phyloP scores from a whole-genome alignment of 495 filamentous ascomycete genomes.

The Lasiosphaeria hispida region DNA sequence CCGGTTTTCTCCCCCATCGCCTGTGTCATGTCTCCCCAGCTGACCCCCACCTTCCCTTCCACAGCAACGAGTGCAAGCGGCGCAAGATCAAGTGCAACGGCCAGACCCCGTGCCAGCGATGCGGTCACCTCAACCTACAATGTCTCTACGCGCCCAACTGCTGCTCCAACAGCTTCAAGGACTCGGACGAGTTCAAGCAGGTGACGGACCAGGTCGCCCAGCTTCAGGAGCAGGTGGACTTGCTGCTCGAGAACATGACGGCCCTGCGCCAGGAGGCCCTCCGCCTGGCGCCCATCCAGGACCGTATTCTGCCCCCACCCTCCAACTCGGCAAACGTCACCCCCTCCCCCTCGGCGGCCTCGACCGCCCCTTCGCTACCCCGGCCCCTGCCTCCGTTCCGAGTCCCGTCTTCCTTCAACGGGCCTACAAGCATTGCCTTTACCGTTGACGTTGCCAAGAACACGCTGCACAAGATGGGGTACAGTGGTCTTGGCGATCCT shows the following conservation, averaged over 20 bases:
- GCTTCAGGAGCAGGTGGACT: slow-evolving; percentile 83
- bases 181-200: slow-evolving; percentile 80
- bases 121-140: slow-evolving; percentile 74
- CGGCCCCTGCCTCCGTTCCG: slow-evolving; percentile 28
- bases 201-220: slow-evolving; percentile 70
- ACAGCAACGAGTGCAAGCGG: slow-evolving; percentile 81
- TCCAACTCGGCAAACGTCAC: slow-evolving; percentile 30
- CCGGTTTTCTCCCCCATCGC: background rate
- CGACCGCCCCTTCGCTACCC: slow-evolving; percentile 29
- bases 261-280: slow-evolving; percentile 53
- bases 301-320: slow-evolving; percentile 34
- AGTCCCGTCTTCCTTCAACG: slow-evolving; percentile 68
- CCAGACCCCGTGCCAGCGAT: slow-evolving; percentile 76
- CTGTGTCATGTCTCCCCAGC: background rate
- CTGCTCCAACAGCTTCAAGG: slow-evolving; percentile 75
- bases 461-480: slow-evolving; percentile 86
- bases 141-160: slow-evolving; percentile 93
- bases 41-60: background rate
- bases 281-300: slow-evolving; percentile 42
- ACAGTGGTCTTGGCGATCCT: slow-evolving; percentile 57
- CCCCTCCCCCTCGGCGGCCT: slow-evolving; percentile 36
- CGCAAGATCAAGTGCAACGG: slow-evolving; percentile 95
- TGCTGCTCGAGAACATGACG: slow-evolving; percentile 66
- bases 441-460: slow-evolving; percentile 84
- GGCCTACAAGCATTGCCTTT: slow-evolving; percentile 82